Conservation (phyloP, 768 basidiomycete species). For the Filobasidium floriforme region DNA sequence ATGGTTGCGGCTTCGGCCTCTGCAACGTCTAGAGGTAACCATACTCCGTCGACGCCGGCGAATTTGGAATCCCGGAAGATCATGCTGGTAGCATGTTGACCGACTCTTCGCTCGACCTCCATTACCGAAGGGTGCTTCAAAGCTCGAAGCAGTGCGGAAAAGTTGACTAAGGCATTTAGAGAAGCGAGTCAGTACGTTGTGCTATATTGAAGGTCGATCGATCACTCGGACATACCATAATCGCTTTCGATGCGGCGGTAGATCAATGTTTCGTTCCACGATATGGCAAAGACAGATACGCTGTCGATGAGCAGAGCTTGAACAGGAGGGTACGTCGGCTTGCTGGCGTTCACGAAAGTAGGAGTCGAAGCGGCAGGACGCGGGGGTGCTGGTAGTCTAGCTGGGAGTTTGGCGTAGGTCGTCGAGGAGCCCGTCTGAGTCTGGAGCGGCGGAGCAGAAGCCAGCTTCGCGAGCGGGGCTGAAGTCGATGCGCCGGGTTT, state of each 20-base stretch:
- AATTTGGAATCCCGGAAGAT: background rate
- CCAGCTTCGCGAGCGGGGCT: background rate
- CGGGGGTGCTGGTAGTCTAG: background rate
- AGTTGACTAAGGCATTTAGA: background rate
- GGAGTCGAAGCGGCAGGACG: background rate
- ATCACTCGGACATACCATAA: constrained; percentile 4
- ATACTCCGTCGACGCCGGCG: background rate
- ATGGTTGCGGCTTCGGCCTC: background rate
- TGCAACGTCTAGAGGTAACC: constrained; percentile 5
- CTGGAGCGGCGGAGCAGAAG: background rate
- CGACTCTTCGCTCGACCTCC: background rate
- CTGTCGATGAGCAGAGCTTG: constrained; percentile 4
- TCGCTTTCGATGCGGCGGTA: constrained; percentile 9
- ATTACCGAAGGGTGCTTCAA: background rate
- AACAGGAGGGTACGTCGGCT: background rate
- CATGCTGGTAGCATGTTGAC: background rate
- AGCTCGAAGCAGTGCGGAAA: background rate
- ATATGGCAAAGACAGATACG: background rate
- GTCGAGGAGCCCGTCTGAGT: background rate
- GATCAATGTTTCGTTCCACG: constrained; percentile 1
- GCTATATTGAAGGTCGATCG: background rate
- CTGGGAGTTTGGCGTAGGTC: background rate
- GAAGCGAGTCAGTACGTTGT: background rate
- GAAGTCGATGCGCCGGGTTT: background rate
- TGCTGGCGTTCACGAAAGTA: background rate